Evolutionary conservation across 805 yeast species (phyloP).

Genomic region (Cyberlindnera mrakii): DNA sequence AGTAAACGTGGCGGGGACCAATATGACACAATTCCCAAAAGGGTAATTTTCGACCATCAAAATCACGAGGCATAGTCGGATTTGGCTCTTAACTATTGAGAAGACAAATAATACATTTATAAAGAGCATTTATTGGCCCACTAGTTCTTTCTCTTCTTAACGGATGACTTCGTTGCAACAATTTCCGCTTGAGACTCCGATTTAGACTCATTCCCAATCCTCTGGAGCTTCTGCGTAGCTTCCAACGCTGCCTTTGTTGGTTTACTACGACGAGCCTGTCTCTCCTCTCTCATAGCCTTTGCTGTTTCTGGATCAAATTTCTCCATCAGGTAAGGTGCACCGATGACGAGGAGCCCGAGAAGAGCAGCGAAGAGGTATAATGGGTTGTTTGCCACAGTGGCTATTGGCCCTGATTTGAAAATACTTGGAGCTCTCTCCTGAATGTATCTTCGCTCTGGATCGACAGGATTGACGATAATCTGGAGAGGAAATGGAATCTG

Average conservation of each 20-base stretch:
- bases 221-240: conserved; percentile 2
- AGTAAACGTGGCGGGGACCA: too few relatives aligned
- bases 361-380: conserved; percentile 30
- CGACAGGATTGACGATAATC: conserved; percentile 20
- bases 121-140: too few relatives aligned
- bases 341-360: conserved; percentile 19
- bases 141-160: conserved; percentile 2
- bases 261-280: conserved; percentile 2
- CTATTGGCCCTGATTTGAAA: conserved; percentile 31
- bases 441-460: conserved; percentile 29
- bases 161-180: neutral
- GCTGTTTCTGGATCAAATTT: conserved; percentile 37
- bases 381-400: conserved; percentile 30
- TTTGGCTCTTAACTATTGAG: too few relatives aligned
- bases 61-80: too few relatives aligned
- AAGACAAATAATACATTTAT: too few relatives aligned
- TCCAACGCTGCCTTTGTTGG: conserved; percentile 5
- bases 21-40: too few relatives aligned
- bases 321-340: conserved; percentile 32
- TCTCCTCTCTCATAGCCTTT: conserved; percentile 26
- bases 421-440: conserved; percentile 28
- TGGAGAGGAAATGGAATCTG: conserved; percentile 18
- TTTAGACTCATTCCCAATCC: neutral
- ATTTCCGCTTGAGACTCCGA: neutral
- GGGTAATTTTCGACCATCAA: too few relatives aligned